These are phyloP conservation scores for Geranium brycei DNA, from an alignment of 345 rosid species.

Conservation along the genomic window DNA sequence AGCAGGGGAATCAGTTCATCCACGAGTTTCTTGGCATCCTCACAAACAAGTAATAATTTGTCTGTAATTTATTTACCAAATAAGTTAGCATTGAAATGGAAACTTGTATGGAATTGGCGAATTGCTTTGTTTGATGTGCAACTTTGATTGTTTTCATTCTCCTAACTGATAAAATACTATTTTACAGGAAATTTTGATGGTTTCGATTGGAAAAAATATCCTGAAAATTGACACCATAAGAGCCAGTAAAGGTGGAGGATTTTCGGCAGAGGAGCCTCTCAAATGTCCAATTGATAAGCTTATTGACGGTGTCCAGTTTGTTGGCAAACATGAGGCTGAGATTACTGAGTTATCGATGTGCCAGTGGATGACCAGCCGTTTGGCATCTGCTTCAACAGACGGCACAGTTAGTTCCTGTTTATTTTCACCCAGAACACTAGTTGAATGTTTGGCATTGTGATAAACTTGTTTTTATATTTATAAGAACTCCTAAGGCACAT, in stretches of 20 bases:
- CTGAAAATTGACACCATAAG: conserved; percentile 49
- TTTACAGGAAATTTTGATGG: conserved; percentile 53
- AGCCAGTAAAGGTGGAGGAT: conserved; percentile 36
- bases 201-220: conserved; percentile 49
- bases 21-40: conserved; percentile 76
- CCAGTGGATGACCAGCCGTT: conserved; percentile 62
- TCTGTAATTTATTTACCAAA: background rate
- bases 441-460: background rate
- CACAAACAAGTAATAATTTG: conserved; percentile 53
- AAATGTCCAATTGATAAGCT: conserved; percentile 40
- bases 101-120: background rate
- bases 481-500: background rate
- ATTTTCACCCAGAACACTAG: background rate
- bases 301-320: conserved; percentile 52
- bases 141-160: background rate
- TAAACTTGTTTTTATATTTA: background rate
- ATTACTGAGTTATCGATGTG: conserved; percentile 66
- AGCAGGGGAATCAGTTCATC: conserved; percentile 37
- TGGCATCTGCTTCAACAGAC: conserved; percentile 65
- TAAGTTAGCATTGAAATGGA: background rate
- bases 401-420: conserved; percentile 38
- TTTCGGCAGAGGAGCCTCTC: conserved; percentile 48
- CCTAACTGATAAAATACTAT: conserved; percentile 3
- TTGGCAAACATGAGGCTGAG: conserved; percentile 64
- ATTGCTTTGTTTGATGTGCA: background rate